Conservation (phyloP, 352 stramenopile genomes). For the Phytophthora agathidicida region DNA sequence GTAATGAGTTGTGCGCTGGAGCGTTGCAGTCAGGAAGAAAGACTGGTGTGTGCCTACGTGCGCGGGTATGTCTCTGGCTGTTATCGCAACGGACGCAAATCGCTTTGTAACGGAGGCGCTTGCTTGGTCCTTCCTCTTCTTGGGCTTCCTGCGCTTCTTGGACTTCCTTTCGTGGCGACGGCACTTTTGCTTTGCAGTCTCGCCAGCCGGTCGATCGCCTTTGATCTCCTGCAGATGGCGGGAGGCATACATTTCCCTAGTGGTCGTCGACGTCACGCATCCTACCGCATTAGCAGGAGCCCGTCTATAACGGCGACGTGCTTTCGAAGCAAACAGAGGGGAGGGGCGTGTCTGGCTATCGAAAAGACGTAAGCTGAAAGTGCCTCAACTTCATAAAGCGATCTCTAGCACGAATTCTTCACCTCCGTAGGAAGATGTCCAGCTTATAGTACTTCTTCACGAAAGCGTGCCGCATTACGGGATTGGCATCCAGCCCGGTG, state of each 20-base stretch:
- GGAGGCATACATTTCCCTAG: constrained; percentile 19
- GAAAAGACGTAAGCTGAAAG: no score
- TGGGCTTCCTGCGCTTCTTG: not conserved
- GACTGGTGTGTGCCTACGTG: no score
- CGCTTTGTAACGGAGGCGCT: constrained; percentile 21
- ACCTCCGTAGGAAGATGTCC: no score
- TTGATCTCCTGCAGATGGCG: constrained; percentile 22
- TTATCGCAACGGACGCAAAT: constrained; percentile 27
- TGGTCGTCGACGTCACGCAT: constrained; percentile 20
- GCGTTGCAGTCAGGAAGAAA: constrained; percentile 23
- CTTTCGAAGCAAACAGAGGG: no score
- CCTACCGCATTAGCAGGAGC: constrained; percentile 1
- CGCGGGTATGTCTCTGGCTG: constrained; percentile 18
- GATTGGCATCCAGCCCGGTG: no score
- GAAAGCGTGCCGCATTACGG: no score
- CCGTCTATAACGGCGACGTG: not conserved
- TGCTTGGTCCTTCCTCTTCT: not conserved
- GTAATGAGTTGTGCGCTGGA: constrained; percentile 2
- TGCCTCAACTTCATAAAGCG: no score
- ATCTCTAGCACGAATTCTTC: no score
- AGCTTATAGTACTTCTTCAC: no score
- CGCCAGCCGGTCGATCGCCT: constrained; percentile 16
- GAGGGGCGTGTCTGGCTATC: no score
- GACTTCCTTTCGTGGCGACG: no score
- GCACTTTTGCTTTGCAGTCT: constrained; percentile 9